Percentiles rank a stretch among this genome's conserved stretches.
Conservation (phyloP, 805 yeast genomes). For the Alloascoidea africana region DNA sequence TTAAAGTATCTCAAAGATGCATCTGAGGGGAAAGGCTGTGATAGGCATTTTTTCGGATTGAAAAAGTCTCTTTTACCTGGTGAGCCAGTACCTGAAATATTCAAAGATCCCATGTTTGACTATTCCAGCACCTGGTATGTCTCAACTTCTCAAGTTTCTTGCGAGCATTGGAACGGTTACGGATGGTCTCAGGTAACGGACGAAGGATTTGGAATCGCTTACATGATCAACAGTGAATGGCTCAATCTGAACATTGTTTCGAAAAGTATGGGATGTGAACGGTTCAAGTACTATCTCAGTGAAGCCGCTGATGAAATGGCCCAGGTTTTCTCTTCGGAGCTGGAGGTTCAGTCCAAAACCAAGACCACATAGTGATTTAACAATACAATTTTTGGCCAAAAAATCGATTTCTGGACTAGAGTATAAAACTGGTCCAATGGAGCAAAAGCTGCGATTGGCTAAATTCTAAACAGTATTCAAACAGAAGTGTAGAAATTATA, state of each 20-base stretch:
- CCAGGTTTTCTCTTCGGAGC: slow-evolving; percentile 33
- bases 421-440: too few relatives aligned
- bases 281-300: slow-evolving; percentile 49
- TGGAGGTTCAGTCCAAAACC: slow-evolving; percentile 14
- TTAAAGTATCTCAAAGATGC: slow-evolving; percentile 62
- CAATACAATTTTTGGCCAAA: too few relatives aligned
- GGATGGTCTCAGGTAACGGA: slow-evolving; percentile 95
- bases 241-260: slow-evolving; percentile 74
- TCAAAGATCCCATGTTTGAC: slow-evolving; percentile 56
- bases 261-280: slow-evolving; percentile 35
- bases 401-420: too few relatives aligned
- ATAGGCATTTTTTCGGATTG: slow-evolving; percentile 86
- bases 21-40: slow-evolving; percentile 77
- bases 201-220: slow-evolving; percentile 87
- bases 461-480: too few relatives aligned
- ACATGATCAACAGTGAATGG: slow-evolving; percentile 79
- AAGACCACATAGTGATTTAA: too few relatives aligned
- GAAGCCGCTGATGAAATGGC: slow-evolving; percentile 74
- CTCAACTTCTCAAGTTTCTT: slow-evolving; percentile 80
- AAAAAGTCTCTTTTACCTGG: slow-evolving; percentile 50
- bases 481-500: too few relatives aligned
- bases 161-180: slow-evolving; percentile 76
- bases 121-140: slow-evolving; percentile 79
- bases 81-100: slow-evolving; percentile 48
- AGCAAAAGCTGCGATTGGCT: too few relatives aligned